Evolutionary conservation across 345 rosid species (phyloP), one percentile per base, ranked within the genome.

Genomic region (Lumnitzera littorea): DNA sequence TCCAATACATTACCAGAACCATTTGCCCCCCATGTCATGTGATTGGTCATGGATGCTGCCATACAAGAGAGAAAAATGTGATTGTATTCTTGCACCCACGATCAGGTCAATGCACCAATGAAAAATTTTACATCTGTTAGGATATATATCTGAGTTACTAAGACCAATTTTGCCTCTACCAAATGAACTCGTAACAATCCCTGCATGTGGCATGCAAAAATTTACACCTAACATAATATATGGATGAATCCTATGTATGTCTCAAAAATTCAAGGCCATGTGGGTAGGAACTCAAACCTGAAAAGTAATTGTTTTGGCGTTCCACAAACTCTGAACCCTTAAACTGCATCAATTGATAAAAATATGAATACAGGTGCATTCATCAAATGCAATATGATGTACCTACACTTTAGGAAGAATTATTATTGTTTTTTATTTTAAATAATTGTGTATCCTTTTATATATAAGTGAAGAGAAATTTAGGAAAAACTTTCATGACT

Each of bases 11-110:
- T 74, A 49, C 80, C 95, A 53, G 82, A 67, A 68, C 58, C 72
- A 64, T 66, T 73, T 56, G 80, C 73, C 64, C 70, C 67, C 97
- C 97, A 90, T 8, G 80, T 79, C 79, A 90, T 84, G 41, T 68
- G 80, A 75, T 90, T 90, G 61, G 61, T 70, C 95, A 90, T 81
- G 56, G 63, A 65, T n/a, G 91, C 95, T 90, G 84, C 66, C n/a
- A 68, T 51, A 23, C 62, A 58, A 63, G 55, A 64, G 53, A 57
- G 56, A 51, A 56, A 56, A 64, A 56, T 48, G 48, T 53, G 52
- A 41, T 59, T 24, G 46, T 54, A 50, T n/a, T 25, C 49, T 13
- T 49, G 43, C 13, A 51, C 55, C 17, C 36, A n/a, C 25, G 24
- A 51, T 14, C 36, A 46, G 23, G 49, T 51, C 48, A 55, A 46